Base-by-base conservation (phyloP, 169 alveolate species). In the Cryptosporidium ryanae region DNA sequence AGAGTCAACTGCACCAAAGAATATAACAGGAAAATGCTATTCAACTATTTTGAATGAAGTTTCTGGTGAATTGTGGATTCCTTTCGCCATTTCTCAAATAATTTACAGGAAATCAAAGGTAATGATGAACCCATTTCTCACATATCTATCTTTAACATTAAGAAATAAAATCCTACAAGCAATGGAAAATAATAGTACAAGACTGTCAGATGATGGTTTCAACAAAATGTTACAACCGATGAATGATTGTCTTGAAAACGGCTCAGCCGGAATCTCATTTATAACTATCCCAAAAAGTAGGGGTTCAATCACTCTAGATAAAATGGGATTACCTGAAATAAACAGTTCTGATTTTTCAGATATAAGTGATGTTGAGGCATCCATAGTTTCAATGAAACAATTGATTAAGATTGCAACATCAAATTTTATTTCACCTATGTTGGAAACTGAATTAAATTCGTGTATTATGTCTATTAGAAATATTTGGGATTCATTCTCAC, bases 31-130 rank as follows among this genome's bases (percentile, higher is more conserved):
- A 15, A 76, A 43, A 21, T 76, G 87, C 21, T 76, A 76, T 46
- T 76, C 87, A n/a, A 76, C 87, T 21, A 76, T 76, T 46, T 27
- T 76, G 25, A 44, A 76, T 59, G 87, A 76, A 55, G 87, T 76
- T 38, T 76, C 87, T n/a, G 87, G 87, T 57, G 87, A 61, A 76
- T 25, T 76, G 25, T 76, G 87, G 87, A 61, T 61, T 43, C 87
- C 87, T 3, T 76, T 76, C 25, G 87, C 87, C 34, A 76, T 76
- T 27, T 76, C 87, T 18, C 87, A 76, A 76, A 76, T 76, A n/a
- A 32, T 76, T 2, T 76, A 76, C 64, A 76, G 87, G 29, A 76
- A 76, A 59, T 55, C 76, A 34, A 76, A 76, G 63, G 59, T 59
- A 21, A 21, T 61, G 59, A 76, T 59, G 76, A 76, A 76, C 63